phyloP scores from a whole-genome alignment of 805 yeast genomes.

The Cyberlindnera maclurae region DNA sequence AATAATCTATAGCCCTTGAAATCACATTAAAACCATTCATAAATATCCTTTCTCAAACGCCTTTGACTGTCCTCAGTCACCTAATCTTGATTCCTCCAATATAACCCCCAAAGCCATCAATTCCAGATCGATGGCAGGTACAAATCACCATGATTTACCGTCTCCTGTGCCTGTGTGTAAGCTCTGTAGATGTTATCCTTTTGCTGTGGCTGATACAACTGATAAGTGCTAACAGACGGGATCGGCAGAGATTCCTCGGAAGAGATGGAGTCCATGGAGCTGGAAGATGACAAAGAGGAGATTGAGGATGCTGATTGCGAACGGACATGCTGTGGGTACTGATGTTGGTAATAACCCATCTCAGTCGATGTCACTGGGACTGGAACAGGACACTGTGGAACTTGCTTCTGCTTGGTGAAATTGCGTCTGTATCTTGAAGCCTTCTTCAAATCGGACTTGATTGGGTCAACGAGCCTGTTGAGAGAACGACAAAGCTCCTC shows the following conservation, averaged over 20 bases:
- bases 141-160: conserved; percentile 2
- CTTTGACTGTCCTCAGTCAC: background rate
- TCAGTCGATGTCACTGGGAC: conserved; percentile 1
- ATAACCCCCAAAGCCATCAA: background rate
- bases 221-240: background rate
- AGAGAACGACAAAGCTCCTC: conserved; percentile 62
- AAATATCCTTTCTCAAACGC: too few relatives aligned
- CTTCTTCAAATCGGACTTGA: conserved; percentile 42
- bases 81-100: background rate
- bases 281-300: conserved; percentile 8
- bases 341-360: background rate
- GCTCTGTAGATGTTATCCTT: background rate
- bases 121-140: conserved; percentile 8
- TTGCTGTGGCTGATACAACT: background rate
- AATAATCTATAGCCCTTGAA: too few relatives aligned
- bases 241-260: background rate
- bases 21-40: too few relatives aligned
- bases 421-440: conserved; percentile 22
- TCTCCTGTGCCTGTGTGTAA: background rate
- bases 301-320: conserved; percentile 8
- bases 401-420: conserved; percentile 6
- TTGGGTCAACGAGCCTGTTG: conserved; percentile 67
- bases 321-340: background rate
- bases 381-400: conserved; percentile 9
- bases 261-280: conserved; percentile 1